phyloP scores from a whole-genome alignment of 768 basidiomycete species.

The Lactifluus piperatus region DNA sequence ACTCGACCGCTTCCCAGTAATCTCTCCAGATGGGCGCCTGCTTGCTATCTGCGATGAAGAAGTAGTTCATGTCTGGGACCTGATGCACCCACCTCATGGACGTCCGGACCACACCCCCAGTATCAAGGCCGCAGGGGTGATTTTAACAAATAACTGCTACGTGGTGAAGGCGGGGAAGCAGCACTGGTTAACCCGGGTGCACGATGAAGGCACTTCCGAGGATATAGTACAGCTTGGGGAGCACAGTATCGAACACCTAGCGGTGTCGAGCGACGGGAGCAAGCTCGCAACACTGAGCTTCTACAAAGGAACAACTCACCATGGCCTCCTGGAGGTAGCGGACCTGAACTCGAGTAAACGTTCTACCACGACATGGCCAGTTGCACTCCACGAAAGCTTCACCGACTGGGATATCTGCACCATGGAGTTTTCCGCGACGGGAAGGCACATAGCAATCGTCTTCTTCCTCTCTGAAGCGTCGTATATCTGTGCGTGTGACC shows the following conservation, averaged over 20 bases:
- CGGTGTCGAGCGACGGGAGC: not conserved
- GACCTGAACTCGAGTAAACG: constrained; percentile 9
- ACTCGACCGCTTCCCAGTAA: constrained; percentile 8
- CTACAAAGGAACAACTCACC: constrained; percentile 2
- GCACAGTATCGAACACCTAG: not conserved
- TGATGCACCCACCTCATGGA: not conserved
- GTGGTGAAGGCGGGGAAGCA: constrained; percentile 1
- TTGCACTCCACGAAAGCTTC: constrained; percentile 13
- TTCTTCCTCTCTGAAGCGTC: constrained; percentile 6
- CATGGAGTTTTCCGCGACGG: constrained; percentile 13
- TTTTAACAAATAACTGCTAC: constrained; percentile 1
- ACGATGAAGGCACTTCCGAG: constrained; percentile 2
- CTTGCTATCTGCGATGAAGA: constrained; percentile 7
- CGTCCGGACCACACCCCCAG: not conserved
- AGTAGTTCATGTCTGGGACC: constrained; percentile 6
- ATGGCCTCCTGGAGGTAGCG: constrained; percentile 3
- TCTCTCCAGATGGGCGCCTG: constrained; percentile 6
- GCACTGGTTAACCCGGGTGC: constrained; percentile 6
- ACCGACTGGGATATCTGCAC: constrained; percentile 5
- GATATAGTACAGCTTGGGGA: constrained; percentile 5
- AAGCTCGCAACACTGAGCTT: constrained; percentile 7
- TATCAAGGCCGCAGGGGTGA: constrained; percentile 3
- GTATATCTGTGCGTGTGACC: constrained; percentile 10
- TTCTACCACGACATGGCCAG: constrained; percentile 1
- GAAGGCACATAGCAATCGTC: constrained; percentile 2